phyloP scores from a whole-genome alignment of 176 grass and related monocot species.

The Phyllostachys edulis region DNA sequence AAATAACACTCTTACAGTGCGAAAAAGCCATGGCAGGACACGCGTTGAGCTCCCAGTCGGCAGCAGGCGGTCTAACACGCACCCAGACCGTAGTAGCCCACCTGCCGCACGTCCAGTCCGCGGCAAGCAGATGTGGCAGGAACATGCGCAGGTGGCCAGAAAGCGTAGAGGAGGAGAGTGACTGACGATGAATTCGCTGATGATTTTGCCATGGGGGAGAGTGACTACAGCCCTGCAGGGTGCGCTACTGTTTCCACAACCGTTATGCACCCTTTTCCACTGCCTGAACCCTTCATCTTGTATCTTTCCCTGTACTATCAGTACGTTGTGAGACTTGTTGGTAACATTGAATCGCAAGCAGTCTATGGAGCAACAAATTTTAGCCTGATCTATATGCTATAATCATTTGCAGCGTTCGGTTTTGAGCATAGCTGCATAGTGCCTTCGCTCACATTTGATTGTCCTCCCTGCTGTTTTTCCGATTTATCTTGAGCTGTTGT shows the following conservation, averaged over 20 bases:
- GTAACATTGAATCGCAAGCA: too few relatives aligned
- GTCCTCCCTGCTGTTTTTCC: not conserved
- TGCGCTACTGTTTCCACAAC: not conserved
- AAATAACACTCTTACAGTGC: too few relatives aligned
- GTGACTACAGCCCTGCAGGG: not conserved
- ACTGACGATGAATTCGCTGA: not conserved
- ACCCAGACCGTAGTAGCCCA: too few relatives aligned
- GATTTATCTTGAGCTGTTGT: not conserved
- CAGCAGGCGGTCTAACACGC: rapidly evolving
- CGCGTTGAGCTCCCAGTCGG: too few relatives aligned
- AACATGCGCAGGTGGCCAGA: not conserved
- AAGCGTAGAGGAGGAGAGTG: not conserved
- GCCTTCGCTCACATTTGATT: not conserved
- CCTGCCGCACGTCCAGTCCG: too few relatives aligned
- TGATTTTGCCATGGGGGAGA: not conserved
- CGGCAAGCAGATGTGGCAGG: too few relatives aligned
- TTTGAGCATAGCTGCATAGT: not conserved
- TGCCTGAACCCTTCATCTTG: not conserved
- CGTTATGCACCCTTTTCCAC: not conserved
- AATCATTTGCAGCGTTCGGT: not conserved
- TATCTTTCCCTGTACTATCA: not conserved
- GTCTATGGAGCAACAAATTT: not conserved
- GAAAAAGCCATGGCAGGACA: too few relatives aligned
- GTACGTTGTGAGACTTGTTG: not conserved
- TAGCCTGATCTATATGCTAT: not conserved